These are phyloP conservation scores for Fraxinus paxiana DNA, from an alignment of 305 asterid genomes.

Conservation along the genomic window DNA sequence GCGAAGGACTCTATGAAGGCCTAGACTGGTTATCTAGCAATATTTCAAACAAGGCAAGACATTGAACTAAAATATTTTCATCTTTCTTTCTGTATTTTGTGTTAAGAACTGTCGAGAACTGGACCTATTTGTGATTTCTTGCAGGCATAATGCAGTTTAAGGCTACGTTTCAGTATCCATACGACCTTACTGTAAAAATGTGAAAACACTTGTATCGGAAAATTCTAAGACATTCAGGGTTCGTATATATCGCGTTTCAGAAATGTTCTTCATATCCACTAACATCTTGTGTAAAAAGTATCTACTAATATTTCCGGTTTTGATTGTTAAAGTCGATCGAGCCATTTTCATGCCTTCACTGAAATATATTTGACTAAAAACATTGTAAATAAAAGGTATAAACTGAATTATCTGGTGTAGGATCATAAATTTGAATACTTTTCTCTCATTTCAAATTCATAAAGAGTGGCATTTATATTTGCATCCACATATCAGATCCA, in stretches of 20 bases:
- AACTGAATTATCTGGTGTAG: constrained; percentile 17
- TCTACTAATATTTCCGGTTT: not conserved
- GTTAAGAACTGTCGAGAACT: not conserved
- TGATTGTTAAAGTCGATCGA: not conserved
- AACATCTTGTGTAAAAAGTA: not conserved
- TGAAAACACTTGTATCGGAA: not conserved
- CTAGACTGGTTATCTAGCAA: constrained; percentile 47
- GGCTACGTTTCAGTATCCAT: not conserved
- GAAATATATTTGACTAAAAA: not conserved
- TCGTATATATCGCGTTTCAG: not conserved
- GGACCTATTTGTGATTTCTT: not conserved
- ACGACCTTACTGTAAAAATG: not conserved
- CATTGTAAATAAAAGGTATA: constrained; percentile 4
- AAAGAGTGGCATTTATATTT: not conserved
- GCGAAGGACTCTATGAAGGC: constrained; percentile 55
- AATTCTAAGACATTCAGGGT: not conserved
- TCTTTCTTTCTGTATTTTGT: not conserved
- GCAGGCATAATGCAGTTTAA: not conserved
- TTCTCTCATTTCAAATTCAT: constrained; percentile 11
- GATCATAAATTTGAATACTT: constrained; percentile 18
- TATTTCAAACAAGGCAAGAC: constrained; percentile 35
- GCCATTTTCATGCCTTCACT: not conserved
- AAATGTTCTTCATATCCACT: not conserved
- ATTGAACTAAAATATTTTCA: not conserved
- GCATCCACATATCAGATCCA: not conserved